Evolutionary conservation across 495 filamentous ascomycete genomes (phyloP).

Genomic region (Poronia punctata): DNA sequence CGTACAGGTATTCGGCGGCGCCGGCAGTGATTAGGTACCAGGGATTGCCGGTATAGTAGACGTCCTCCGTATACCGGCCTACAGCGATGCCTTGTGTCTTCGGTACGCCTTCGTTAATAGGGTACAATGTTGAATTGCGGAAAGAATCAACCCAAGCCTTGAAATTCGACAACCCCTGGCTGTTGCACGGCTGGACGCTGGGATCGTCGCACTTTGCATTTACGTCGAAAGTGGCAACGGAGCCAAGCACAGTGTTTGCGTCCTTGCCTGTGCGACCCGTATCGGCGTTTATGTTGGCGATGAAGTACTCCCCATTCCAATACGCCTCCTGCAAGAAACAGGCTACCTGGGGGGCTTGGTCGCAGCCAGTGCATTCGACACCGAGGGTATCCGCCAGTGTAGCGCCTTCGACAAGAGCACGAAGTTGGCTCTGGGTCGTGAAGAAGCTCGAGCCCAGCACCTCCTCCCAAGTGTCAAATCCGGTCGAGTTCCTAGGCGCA

Average conservation of each 20-base stretch:
- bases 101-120: constrained; percentile 38
- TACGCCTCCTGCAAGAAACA: constrained; percentile 44
- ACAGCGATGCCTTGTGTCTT: constrained; percentile 45
- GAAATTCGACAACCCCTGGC: constrained; percentile 41
- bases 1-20: constrained; percentile 56
- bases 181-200: constrained; percentile 46
- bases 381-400: constrained; percentile 16
- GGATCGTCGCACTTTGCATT: constrained; percentile 40
- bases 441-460: constrained; percentile 51
- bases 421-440: constrained; percentile 8
- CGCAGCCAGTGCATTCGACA: constrained; percentile 35
- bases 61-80: constrained; percentile 57
- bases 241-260: constrained; percentile 40
- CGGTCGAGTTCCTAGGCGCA: constrained; percentile 29
- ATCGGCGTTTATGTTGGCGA: constrained; percentile 18
- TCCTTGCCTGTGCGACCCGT: constrained; percentile 40
- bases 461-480: constrained; percentile 51
- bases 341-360: constrained; percentile 43
- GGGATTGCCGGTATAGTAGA: constrained; percentile 42
- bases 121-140: constrained; percentile 35
- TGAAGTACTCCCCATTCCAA: constrained; percentile 39
- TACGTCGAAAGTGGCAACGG: constrained; percentile 42
- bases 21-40: constrained; percentile 43
- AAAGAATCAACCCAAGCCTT: constrained; percentile 46
- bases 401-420: constrained; percentile 32